A percentile compares a stretch with the other conserved stretches of the same genome.
phyloP scores from a whole-genome alignment of 164 flowering plant species.

The Vitis vinifera region ASM3070453v1 NC_081814.1:3248001-3248500 shows the following conservation, averaged over 20 bases:
- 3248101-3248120: no score
- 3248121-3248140: neutral
- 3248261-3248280: neutral
- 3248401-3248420: neutral
- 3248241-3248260: no score
- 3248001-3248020: slow-evolving; percentile 61
- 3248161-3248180: neutral
- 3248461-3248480: neutral
- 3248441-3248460: neutral
- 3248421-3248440: neutral
- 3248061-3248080: neutral
- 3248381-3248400: no score
- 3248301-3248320: neutral
- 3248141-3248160: neutral
- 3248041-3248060: slow-evolving; percentile 1
- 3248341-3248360: no score
- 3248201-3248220: no score
- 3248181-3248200: neutral
- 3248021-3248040: slow-evolving; percentile 76
- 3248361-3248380: no score
- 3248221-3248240: no score
- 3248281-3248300: neutral
- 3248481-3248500: slow-evolving; percentile 2
- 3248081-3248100: neutral
- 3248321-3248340: neutral